Evolutionary conservation across 768 basidiomycete genomes (phyloP), one percentile per base, ranked within the genome.

Genomic region (Wakefieldia striispora): DNA sequence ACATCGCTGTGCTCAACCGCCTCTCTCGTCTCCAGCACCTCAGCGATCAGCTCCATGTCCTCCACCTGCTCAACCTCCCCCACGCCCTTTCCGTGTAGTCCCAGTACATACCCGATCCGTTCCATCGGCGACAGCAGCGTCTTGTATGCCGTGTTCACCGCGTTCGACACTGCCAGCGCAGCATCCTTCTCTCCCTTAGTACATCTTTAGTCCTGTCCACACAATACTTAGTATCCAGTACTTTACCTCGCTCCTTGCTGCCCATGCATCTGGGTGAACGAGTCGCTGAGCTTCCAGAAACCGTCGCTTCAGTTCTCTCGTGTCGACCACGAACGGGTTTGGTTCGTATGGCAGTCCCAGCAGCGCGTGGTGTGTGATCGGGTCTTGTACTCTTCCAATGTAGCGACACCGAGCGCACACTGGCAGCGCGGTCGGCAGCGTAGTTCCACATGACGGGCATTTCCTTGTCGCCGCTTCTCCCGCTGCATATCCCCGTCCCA

Each of bases 201-300:
- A 39, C 40, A n/a, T 23, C 7, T 55, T 51, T 57, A 57, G 43
- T 5, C 19, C 10, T n/a, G 49, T 55, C 23, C 34, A 27, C 23
- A 29, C 19, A n/a, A n/a, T n/a, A 24, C 7, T 14, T 39, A 48
- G 42, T 17, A 39, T 45, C 52, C 27, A 29, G n/a, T 51, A 40
- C 50, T 68, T 45, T 55, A 87, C 88, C 51, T 77, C 67, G 48
- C 82, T 82, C 60, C 80, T 77, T 26, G 81, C 78, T 29, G 83
- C 78, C 86, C 89, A 95, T 12, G 83, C 76, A 65, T 97, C 94
- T 0, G 94, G 94, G 72, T 97, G 94, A 44, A 90, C 83, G 19
- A 81, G 71, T 19, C 82, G 75, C 62, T 95, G 94, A 3, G 87
- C 80, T 40, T 77, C 71, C 29, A 87, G 72, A 64, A 91, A 95